Evolutionary conservation across 2,329 filamentous ascomycete genomes (phyloP), one percentile per base, ranked within the genome.

Genomic region (Colletotrichum sp.): DNA sequence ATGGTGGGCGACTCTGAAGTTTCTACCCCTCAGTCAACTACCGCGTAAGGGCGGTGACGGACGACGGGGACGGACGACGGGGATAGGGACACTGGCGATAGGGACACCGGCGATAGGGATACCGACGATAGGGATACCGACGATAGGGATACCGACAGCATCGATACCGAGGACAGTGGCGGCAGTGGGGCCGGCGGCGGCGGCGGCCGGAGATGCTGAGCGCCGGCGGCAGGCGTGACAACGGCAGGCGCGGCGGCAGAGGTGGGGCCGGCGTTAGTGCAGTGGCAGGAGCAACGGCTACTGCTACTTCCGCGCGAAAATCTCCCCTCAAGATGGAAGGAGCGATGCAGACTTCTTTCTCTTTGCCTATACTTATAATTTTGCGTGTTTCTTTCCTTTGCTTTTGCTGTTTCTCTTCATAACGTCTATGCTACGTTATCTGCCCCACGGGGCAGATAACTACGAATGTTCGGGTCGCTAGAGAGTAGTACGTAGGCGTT

Each of bases 341-440:
- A 39, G 34, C 28, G 12, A 32, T 55, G 16, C 24, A 57, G 52
- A 24, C 62, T 67, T 67, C 64, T 55, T 65, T 28, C 36, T 26
- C 57, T 13, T 62, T 71, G 64, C 64, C 69, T 76, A 74, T 76
- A 76, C 64, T 59, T 76, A 74, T 76, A 76, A 76, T 76, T 30
- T 60, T 60, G 71, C 70, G 74, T 74, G 71, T 75, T 66, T 63
- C 12, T 69, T 64, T 32, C 16, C n/a, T 39, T 32, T 26, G 30
- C 36, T 68, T 67, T 66, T n/a, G 26, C 63, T 66, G 5, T 44
- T 13, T 21, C 13, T 26, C 30, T 34, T 52, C 16, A 36, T 62
- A 28, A 67, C 28, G 64, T 21, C 36, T 64, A 55, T 36, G 39
- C 60, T 32, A 15, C 71, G 44, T 64, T 26, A 3, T 55, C 26